These are phyloP conservation scores for Chlamydomonas sp. DNA, from an alignment of 139 green algal genomes.

Conservation along the genomic window DNA sequence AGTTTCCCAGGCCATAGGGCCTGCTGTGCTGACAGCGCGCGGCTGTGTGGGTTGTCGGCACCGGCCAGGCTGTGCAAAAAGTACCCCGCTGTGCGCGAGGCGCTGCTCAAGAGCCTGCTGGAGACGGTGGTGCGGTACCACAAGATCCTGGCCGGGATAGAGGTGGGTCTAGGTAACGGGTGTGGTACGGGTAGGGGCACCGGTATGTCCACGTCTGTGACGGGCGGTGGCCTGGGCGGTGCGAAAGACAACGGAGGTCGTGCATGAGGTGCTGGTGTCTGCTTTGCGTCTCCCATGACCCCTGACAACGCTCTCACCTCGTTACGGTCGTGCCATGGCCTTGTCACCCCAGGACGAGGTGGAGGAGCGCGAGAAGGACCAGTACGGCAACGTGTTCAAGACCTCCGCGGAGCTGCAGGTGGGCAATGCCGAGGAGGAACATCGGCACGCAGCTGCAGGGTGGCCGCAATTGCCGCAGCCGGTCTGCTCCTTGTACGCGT, in stretches of 20 bases:
- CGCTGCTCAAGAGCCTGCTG: constrained; percentile 75
- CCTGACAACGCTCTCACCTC: too few relatives aligned
- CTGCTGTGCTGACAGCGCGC: too few relatives aligned
- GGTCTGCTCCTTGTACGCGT: too few relatives aligned
- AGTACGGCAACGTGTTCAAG: constrained; percentile 69
- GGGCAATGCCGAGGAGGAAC: constrained; percentile 16
- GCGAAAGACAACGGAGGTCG: too few relatives aligned
- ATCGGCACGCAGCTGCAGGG: constrained; percentile 35
- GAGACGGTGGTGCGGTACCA: constrained; percentile 75
- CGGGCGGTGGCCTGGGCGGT: too few relatives aligned
- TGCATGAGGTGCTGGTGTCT: background rate
- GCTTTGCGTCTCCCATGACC: too few relatives aligned
- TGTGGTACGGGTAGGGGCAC: background rate
- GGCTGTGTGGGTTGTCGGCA: background rate
- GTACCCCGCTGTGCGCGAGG: constrained; percentile 78
- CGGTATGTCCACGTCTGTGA: too few relatives aligned
- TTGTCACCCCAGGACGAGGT: constrained; percentile 67
- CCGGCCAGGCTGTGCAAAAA: constrained; percentile 58
- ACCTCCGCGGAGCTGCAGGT: constrained; percentile 69
- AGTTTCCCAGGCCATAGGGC: too few relatives aligned
- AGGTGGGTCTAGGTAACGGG: constrained; percentile 8
- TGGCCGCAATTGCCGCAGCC: too few relatives aligned
- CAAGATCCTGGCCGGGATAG: constrained; percentile 51
- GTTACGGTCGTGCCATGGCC: background rate
- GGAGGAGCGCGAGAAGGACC: constrained; percentile 60